Conservation (phyloP, 2,329 filamentous ascomycete species). For the Trichoderma breve region DNA sequence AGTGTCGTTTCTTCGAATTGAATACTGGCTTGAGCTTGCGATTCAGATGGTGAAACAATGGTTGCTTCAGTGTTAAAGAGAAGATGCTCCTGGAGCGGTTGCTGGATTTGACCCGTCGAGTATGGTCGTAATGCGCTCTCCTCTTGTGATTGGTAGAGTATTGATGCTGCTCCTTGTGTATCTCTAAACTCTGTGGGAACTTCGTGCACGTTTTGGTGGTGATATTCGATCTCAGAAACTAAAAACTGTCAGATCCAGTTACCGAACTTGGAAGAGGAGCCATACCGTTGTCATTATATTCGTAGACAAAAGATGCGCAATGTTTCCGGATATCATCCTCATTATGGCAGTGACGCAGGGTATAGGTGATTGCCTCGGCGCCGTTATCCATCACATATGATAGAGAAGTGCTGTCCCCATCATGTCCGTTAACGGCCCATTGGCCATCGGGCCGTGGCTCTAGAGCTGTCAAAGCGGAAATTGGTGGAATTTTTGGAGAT, state of each 20-base stretch:
- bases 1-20: neutral
- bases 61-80: neutral
- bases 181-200: neutral
- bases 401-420: conserved; percentile 9
- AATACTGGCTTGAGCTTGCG: neutral
- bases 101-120: neutral
- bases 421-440: conserved; percentile 22
- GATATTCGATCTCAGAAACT: neutral
- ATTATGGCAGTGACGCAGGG: neutral
- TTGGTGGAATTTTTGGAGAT: conserved; percentile 9
- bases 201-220: neutral
- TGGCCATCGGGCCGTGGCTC: conserved; percentile 23
- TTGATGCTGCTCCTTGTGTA: neutral
- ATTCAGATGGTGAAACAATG: neutral
- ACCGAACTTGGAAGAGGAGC: neutral
- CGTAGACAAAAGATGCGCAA: neutral
- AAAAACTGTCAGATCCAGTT: neutral
- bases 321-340: neutral
- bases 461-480: conserved; percentile 21
- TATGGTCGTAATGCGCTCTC: neutral
- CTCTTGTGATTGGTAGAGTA: neutral
- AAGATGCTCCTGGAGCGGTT: neutral
- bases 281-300: neutral
- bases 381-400: neutral
- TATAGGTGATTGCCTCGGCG: neutral